These are phyloP conservation scores for Phytopythium boreale DNA, from an alignment of 352 stramenopile species.

Conservation along the genomic window DNA sequence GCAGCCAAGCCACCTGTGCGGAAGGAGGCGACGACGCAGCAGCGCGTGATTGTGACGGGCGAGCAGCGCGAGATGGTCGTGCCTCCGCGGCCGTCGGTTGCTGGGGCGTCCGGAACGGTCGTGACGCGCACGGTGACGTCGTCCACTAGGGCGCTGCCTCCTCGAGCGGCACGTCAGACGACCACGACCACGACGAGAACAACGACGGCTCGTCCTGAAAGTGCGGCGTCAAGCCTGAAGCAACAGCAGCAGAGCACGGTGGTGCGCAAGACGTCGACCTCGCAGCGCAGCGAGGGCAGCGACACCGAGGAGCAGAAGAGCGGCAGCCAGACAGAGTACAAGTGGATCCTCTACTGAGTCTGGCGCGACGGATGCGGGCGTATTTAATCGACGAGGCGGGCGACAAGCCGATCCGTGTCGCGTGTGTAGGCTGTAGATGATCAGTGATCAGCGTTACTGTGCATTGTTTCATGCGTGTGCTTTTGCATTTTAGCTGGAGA, in stretches of 20 bases:
- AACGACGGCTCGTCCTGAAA: neutral
- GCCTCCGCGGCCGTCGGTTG: neutral
- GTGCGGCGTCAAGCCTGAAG: neutral
- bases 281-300: neutral
- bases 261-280: neutral
- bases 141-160: neutral
- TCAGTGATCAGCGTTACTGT: neutral
- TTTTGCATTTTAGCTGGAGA: too few species aligned
- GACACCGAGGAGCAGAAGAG: constrained; percentile 6
- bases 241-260: neutral
- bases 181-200: constrained; percentile 1
- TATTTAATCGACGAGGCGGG: neutral
- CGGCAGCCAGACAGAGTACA: neutral
- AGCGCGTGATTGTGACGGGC: constrained; percentile 1
- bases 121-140: constrained; percentile 4
- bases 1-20: neutral
- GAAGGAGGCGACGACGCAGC: neutral
- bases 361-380: neutral
- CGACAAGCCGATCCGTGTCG: neutral
- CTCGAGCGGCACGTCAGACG: neutral
- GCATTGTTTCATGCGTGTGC: neutral
- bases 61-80: constrained; percentile 1
- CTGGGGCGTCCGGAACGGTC: neutral
- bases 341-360: constrained; percentile 8
- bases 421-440: neutral